phyloP scores from a whole-genome alignment of 2,329 filamentous ascomycete genomes.

The Aspergillus tamarii region DNA sequence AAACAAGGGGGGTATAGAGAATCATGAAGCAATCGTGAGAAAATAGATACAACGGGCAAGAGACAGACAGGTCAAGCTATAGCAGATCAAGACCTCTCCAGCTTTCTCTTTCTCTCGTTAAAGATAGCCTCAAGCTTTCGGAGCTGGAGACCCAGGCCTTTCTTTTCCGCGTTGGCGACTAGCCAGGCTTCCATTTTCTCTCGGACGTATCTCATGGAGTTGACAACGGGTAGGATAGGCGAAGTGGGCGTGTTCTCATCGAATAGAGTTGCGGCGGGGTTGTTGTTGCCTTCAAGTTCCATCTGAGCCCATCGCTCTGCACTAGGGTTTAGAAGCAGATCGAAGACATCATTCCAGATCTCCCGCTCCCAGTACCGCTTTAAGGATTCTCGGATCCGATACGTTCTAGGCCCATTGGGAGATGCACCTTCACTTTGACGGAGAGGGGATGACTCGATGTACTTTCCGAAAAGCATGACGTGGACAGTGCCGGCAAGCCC shows the following conservation, averaged over 20 bases:
- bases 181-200: constrained; percentile 85
- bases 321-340: constrained; percentile 79
- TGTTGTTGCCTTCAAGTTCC: constrained; percentile 52
- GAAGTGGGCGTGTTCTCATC: constrained; percentile 4
- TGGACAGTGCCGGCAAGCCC: constrained; percentile 88
- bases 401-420: constrained; percentile 58
- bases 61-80: neutral
- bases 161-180: constrained; percentile 78
- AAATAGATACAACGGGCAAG: constrained; percentile 5
- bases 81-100: constrained; percentile 31
- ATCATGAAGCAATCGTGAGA: constrained; percentile 14
- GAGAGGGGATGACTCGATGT: constrained; percentile 74
- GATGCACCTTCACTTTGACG: constrained; percentile 20
- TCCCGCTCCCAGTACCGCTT: constrained; percentile 98
- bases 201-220: constrained; percentile 68
- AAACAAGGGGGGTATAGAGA: constrained; percentile 5
- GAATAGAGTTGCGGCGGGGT: neutral
- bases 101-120: constrained; percentile 54
- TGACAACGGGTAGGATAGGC: constrained; percentile 70
- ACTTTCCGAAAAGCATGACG: constrained; percentile 87
- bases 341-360: constrained; percentile 82
- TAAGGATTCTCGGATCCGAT: constrained; percentile 77
- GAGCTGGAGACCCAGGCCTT: constrained; percentile 62
- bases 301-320: constrained; percentile 60
- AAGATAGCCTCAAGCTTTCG: constrained; percentile 70